Conservation (phyloP, 305 asterid species). For the Euphrasia arctica region DNA sequence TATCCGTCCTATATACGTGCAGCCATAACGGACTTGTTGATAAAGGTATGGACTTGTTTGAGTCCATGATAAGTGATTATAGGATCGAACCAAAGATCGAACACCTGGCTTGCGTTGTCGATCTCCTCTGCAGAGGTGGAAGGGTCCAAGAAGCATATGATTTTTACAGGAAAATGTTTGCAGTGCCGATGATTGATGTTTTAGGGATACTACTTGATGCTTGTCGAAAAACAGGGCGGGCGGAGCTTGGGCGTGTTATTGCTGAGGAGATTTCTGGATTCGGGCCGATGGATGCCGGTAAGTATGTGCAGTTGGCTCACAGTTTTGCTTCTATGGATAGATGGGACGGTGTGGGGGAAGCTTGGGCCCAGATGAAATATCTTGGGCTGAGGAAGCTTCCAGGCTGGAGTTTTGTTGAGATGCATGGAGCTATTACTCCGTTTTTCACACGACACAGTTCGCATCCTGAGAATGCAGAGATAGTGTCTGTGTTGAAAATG, state of each 20-base stretch:
- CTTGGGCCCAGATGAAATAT: constrained; percentile 73
- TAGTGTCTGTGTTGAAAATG: constrained; percentile 38
- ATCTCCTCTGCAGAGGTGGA: constrained; percentile 86
- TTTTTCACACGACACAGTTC: constrained; percentile 65
- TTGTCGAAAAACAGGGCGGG: constrained; percentile 43
- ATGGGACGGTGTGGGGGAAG: constrained; percentile 81
- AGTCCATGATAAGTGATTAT: constrained; percentile 58
- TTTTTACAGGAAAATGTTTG: constrained; percentile 54
- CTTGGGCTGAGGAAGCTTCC: constrained; percentile 72
- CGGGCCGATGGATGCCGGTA: constrained; percentile 65
- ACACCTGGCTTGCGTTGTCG: constrained; percentile 75
- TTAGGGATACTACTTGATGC: constrained; percentile 80
- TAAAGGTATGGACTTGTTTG: constrained; percentile 57
- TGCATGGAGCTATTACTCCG: constrained; percentile 59
- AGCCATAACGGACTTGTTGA: constrained; percentile 82
- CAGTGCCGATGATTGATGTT: constrained; percentile 54
- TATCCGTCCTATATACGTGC: constrained; percentile 57
- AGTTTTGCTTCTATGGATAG: constrained; percentile 65
- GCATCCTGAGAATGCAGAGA: constrained; percentile 57
- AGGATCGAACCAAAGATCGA: constrained; percentile 61
- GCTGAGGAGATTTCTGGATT: constrained; percentile 49
- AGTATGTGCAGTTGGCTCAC: constrained; percentile 76
- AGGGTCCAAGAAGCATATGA: constrained; percentile 66
- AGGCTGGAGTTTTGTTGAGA: constrained; percentile 79
- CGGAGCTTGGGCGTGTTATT: constrained; percentile 45